Base-by-base conservation (phyloP, 352 stramenopile species). In the Thalassiosira livingstoniorum region DNA sequence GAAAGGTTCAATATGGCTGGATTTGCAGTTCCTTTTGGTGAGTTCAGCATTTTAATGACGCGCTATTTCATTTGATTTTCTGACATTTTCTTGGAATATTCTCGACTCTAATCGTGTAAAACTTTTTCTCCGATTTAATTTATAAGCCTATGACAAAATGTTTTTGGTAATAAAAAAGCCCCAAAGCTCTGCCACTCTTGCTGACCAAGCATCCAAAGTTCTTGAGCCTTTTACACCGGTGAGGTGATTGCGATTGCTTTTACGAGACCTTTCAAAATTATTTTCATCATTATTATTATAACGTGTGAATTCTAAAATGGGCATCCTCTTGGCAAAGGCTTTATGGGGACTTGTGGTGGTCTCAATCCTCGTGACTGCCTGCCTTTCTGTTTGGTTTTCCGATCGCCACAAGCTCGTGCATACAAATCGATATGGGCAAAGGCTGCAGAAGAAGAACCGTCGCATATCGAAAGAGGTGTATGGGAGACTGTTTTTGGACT, bases 111-210 rank as follows among this genome's bases (percentile, higher is more conserved):
- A n/a, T n/a, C n/a, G n/a, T n/a, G n/a, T n/a, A n/a, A n/a, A n/a
- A n/a, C n/a, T n/a, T n/a, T n/a, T n/a, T n/a, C n/a, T n/a, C n/a
- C n/a, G n/a, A n/a, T n/a, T n/a, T n/a, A n/a, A n/a, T n/a, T 29
- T 25, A 47, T 10, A 27, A 77, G 62, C 69, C 10, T 78, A 83
- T 42, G 75, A 83, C 53, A 83, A 83, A 68, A 83, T 67, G 15
- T 35, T 73, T 15, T 69, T 83, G 31, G 75, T 83, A 0, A 77
- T 83, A 39, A 66, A 57, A 15, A 72, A 60, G 11, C 66, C 75
- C 4, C 60, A 51, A 55, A 15, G 13, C 4, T 51, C 55, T 11
- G 32, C 51, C 13, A 63, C 4, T 43, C 7, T 78, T 15, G 25
- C 11, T 25, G n/a, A 71, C 27, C 35, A 78, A 57, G 32, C 51